Evolutionary conservation across 768 basidiomycete genomes (phyloP), one percentile per base, ranked within the genome.

Genomic region (Scleroderma citrinum): DNA sequence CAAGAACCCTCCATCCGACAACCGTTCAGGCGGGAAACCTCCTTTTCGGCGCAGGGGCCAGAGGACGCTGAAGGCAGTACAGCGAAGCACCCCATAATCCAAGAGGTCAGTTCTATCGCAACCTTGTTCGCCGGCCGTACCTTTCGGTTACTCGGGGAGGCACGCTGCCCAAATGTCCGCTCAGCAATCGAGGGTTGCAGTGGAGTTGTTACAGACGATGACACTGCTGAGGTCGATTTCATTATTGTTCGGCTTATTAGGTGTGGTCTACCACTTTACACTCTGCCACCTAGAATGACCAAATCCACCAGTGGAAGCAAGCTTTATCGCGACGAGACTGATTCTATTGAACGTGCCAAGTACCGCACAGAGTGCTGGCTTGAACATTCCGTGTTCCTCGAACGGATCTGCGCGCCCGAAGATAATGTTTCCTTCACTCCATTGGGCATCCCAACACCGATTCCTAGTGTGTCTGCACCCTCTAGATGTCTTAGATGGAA

Each of bases 331-430:
- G 74, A 76, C 29, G 86, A 88, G 59, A 59, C 64, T 5, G 80
- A 82, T 46, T 65, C 69, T 7, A 11, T 31, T 1, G 57, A 72
- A 53, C 73, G 77, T 40, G 47, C 56, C 3, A 83, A 81, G 56
- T 90, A 82, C 58, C 79, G 92, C 38, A 95, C 93, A 0, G 93
- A 96, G 64, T 94, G 90, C 61, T 97, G 93, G 93, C 72, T 97
- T 1, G 93, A 97, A 64, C 78, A 78, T 38, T 95, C 89, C 57
- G 76, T 92, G 13, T 84, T 79, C 47, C 81, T 84, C 49, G 85
- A 88, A 39, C 75, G 77, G n/a, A 68, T 95, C 44, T 84, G 86
- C 59, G 63, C 69, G 16, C 71, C 79, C 0, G 77, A 82, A 1
- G 85, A 86, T 37, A 82, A 91, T 53, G 61, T 88, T 12, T 78